Evolutionary conservation across 805 yeast species (phyloP).

Genomic region (Cyberlindnera misumaiensis): DNA sequence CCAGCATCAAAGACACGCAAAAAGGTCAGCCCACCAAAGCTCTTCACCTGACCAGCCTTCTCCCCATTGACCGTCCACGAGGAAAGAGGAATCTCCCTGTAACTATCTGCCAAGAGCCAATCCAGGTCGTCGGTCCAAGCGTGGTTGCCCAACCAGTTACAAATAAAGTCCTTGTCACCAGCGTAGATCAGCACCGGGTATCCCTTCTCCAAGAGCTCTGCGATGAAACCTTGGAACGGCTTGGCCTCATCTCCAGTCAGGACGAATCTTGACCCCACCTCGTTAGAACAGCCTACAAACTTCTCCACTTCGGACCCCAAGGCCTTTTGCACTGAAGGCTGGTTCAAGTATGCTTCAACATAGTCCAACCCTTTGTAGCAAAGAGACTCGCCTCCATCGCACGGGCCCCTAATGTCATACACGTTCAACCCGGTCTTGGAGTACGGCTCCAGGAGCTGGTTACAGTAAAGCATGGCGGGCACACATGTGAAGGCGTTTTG

Average conservation of each 20-base stretch:
- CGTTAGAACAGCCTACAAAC: conserved; percentile 62
- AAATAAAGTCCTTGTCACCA: conserved; percentile 90
- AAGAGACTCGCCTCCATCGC: conserved; percentile 61
- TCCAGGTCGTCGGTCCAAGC: conserved; percentile 70
- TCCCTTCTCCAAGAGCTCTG: conserved; percentile 59
- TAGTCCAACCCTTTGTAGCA: conserved; percentile 72
- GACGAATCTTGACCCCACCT: conserved; percentile 60
- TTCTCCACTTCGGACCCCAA: conserved; percentile 79
- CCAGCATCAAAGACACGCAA: conserved; percentile 78
- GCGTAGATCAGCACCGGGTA: conserved; percentile 84
- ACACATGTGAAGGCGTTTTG: conserved; percentile 68
- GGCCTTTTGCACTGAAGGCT: conserved; percentile 61
- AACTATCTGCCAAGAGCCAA: conserved; percentile 54
- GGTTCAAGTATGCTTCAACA: conserved; percentile 69
- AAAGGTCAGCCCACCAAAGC: conserved; percentile 63
- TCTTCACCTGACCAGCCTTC: conserved; percentile 69
- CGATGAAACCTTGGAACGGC: conserved; percentile 73
- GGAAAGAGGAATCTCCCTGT: conserved; percentile 33
- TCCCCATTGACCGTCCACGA: conserved; percentile 36
- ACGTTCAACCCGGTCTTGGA: conserved; percentile 75
- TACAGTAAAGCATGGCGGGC: conserved; percentile 80
- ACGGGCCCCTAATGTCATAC: conserved; percentile 76
- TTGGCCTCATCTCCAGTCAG: conserved; percentile 80
- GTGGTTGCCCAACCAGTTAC: conserved; percentile 88
- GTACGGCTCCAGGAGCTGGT: conserved; percentile 62